Conservation (phyloP, 2,329 filamentous ascomycete genomes). For the Lasiodiplodia gonubiensis region DNA sequence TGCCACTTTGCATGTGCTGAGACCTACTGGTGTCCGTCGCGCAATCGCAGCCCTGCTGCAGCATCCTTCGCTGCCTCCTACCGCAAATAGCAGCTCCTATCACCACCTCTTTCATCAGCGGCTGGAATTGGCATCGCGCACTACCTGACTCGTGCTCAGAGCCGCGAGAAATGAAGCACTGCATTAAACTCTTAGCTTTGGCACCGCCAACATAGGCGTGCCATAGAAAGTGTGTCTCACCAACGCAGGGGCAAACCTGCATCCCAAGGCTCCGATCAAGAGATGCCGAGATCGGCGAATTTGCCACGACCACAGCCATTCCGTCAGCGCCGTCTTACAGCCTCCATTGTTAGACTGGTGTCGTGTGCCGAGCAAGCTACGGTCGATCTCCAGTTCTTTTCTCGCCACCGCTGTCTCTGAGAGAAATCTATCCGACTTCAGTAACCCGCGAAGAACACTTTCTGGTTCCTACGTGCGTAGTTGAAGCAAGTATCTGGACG, state of each 20-base stretch:
- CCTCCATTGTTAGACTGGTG: not conserved
- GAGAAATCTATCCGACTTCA: too few species aligned
- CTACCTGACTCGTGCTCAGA: not conserved
- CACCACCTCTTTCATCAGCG: not conserved
- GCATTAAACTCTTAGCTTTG: not conserved
- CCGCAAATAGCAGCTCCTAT: not conserved
- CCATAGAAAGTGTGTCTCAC: too few species aligned
- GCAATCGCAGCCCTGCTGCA: not conserved
- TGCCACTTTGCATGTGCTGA: not conserved
- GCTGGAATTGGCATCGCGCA: not conserved
- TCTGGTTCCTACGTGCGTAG: too few species aligned
- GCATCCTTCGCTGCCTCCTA: not conserved
- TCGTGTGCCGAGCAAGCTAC: not conserved
- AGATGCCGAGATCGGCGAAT: not conserved
- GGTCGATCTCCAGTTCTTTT: not conserved
- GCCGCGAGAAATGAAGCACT: conserved; percentile 8
- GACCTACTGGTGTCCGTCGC: not conserved
- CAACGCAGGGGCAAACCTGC: not conserved
- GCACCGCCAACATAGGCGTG: not conserved
- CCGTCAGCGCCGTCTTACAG: not conserved
- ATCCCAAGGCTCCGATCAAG: not conserved
- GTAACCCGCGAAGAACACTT: too few species aligned
- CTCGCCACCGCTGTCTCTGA: not conserved
- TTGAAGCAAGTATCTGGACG: too few species aligned
- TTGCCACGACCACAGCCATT: conserved; percentile 2